Base-by-base conservation (phyloP, 2,329 filamentous ascomycete species). In the Fusarium sp. region DNA sequence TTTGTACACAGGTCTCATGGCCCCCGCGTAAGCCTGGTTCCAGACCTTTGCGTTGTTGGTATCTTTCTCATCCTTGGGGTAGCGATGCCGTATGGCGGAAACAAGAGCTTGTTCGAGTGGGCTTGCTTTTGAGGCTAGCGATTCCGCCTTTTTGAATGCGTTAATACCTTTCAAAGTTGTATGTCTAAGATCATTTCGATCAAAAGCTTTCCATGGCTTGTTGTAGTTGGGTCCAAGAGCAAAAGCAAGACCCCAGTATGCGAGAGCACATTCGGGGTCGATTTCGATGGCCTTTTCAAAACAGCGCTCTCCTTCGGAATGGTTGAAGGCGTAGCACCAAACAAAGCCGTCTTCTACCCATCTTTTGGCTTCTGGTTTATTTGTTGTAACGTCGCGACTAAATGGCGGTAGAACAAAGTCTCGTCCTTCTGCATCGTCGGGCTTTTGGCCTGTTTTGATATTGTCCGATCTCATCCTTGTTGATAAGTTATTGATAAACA, bases 281-380 rank as follows among this genome's bases (percentile, higher is more conserved):
- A 82, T 74, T 2, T 78, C 75, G 32, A 87, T 84, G 7, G 88
- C 88, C 42, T 82, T 80, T 67, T 87, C 80, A 71, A 92, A 92
- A 75, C 89, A 92, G 32, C 79, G 79, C 2, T 83, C 85, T 1
- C 88, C 85, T 75, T 92, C 91, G 63, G 89, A 88, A 69, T 92
- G 90, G 72, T 93, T 92, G 81, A 93, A 93, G 5, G 82, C 89
- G 75, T 90, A 93, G 46, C 83, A 84, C 90, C 91, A 93, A 16
- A 88, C 82, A 18, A 93, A 79, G 2, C 90, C 91, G 5, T 89
- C 85, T 72, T 90, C 83, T 71, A 91, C 92, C 90, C 90, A 93
- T 40, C 72, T 79, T 72, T 89, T 86, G 0, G 88, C 84, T 47
- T 83, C 81, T 5, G 75, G 55, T 67, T 76, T 87, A n/a, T 66